Base-by-base conservation (phyloP, 345 rosid species). In the Gossypium anomalum region DNA sequence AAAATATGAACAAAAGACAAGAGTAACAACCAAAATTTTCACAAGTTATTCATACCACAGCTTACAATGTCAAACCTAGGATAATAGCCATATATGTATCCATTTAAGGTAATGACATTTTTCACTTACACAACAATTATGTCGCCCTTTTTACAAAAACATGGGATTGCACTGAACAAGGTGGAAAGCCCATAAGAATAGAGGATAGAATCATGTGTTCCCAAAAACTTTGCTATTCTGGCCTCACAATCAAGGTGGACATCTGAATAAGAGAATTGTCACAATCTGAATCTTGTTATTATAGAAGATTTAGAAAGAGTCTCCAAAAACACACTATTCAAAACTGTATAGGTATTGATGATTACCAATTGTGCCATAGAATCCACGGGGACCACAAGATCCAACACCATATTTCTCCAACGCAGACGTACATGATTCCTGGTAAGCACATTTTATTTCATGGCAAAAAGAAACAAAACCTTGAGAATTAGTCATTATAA, bases 191-290 rank as follows among this genome's bases (percentile, higher is more conserved):
- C 99, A 67, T 89, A 96, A 62, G 99, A 93, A 78, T 96, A 96
- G 70, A 96, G 98, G 86, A 96, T 96, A 72, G 99, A 89, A 85
- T 93, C 97, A 52, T 89, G 83, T 63, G 98, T 96, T 29, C 97
- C 90, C 86, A 92, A 79, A 78, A 96, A 92, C 57, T 87, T 93
- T 6, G 99, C 90, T 78, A 96, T 88, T 85, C 92, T 90, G 67
- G 93, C 84, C 83, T 96, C 99, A 73, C 99, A 96, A 81, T 96
- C 99, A 72, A 96, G 99, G 82, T 96, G 99, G 56, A 96, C 99
- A 90, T 96, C 97, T 96, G 80, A 52, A 69, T 34, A 80, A 85
- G 53, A 79, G 22, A 78, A 79, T 29, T 57, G 64, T 72, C 72
- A 74, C 51, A 64, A 76, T 55, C 19, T 73, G 73, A 62, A 73